Conservation (phyloP, 2,329 filamentous ascomycete species). For the Colletotrichum falcatum region DNA sequence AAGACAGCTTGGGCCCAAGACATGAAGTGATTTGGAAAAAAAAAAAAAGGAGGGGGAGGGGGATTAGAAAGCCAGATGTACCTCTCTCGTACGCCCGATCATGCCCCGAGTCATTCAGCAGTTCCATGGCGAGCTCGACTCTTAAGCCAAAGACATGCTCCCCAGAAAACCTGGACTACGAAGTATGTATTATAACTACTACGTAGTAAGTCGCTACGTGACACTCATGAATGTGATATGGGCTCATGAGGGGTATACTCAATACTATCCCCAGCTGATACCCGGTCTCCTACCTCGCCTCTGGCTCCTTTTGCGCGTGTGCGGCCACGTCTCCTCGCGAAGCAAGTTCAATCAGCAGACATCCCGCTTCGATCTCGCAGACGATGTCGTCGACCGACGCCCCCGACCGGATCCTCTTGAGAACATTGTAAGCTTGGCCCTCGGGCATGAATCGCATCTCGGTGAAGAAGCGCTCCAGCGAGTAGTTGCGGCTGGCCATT, state of each 20-base stretch:
- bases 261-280: not conserved
- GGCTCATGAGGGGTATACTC: not conserved
- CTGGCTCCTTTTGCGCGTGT: not conserved
- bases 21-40: not conserved
- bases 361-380: slow-evolving; percentile 4
- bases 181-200: no score
- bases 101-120: not conserved
- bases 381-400: slow-evolving; percentile 14
- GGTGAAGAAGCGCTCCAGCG: slow-evolving; percentile 5
- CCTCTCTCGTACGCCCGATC: no score
- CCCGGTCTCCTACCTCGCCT: not conserved
- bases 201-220: not conserved
- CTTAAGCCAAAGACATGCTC: no score
- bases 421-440: not conserved
- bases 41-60: no score
- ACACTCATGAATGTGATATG: not conserved
- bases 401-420: slow-evolving; percentile 15
- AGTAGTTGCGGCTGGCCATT: slow-evolving; percentile 11
- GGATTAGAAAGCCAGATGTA: no score
- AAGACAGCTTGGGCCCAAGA: not conserved
- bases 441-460: slow-evolving; percentile 27
- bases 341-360: slow-evolving; percentile 18
- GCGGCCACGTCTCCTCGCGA: not conserved
- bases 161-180: not conserved
- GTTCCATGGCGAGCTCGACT: not conserved